A percentile compares a stretch with the other conserved stretches of the same genome.
Conservation (phyloP, 306 rosid genomes). For the Cucumis hystrix region DNA sequence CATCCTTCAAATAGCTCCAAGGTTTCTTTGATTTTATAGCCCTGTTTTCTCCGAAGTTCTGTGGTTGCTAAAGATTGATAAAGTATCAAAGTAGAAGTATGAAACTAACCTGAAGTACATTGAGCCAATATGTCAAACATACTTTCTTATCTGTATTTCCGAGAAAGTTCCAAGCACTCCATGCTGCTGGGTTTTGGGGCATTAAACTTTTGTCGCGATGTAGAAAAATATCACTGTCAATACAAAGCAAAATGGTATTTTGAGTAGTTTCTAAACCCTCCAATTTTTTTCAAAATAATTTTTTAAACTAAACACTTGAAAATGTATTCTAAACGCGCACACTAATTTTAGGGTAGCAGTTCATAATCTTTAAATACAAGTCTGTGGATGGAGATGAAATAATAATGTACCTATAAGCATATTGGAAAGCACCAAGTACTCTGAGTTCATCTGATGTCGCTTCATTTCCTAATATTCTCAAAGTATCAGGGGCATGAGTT, state of each 20-base stretch:
- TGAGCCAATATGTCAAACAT: constrained; percentile 88
- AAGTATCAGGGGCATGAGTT: constrained; percentile 71
- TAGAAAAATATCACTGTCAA: constrained; percentile 88
- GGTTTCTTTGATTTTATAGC: not conserved
- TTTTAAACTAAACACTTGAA: no score
- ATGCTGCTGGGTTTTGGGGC: constrained; percentile 87
- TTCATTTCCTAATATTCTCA: constrained; percentile 57
- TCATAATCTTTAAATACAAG: not conserved
- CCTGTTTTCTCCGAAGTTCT: not conserved
- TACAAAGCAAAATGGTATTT: constrained; percentile 22
- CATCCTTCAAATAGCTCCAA: not conserved
- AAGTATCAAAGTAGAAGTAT: not conserved
- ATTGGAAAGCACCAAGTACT: constrained; percentile 87
- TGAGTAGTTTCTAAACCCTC: not conserved
- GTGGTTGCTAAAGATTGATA: not conserved
- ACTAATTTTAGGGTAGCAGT: not conserved
- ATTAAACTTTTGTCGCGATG: constrained; percentile 80
- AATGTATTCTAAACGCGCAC: no score
- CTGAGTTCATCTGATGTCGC: constrained; percentile 55
- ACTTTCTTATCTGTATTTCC: constrained; percentile 51
- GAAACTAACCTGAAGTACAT: constrained; percentile 70
- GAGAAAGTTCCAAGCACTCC: constrained; percentile 98
- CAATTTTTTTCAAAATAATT: not conserved
- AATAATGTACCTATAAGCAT: constrained; percentile 54
- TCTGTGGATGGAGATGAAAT: not conserved